A percentile compares a stretch with the other conserved stretches of the same genome.
These are phyloP conservation scores for Paxillus rubicundulus DNA, from an alignment of 768 basidiomycete species.

Conservation along the genomic window DNA sequence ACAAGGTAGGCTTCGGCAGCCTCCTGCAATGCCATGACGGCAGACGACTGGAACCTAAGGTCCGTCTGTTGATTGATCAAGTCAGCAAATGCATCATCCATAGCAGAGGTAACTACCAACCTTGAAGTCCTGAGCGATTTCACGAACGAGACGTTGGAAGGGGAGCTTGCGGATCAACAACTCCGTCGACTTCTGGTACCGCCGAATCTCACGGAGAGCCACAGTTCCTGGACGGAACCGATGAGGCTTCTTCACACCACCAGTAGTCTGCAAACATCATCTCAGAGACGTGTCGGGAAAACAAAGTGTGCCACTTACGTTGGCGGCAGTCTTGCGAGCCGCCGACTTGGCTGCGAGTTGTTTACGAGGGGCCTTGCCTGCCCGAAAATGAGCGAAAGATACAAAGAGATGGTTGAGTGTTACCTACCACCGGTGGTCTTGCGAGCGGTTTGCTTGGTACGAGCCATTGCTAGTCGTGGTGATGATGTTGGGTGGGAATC, in stretches of 20 bases:
- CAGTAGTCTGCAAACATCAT: slow-evolving; percentile 55
- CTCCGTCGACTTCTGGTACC: slow-evolving; percentile 88
- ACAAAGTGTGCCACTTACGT: too few relatives aligned
- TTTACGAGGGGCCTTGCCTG: slow-evolving; percentile 66
- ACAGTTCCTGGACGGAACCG: too few relatives aligned
- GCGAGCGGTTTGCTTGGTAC: slow-evolving; percentile 76
- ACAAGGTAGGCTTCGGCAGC: slow-evolving; percentile 77
- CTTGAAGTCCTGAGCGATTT: slow-evolving; percentile 92
- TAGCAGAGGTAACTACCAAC: slow-evolving; percentile 35
- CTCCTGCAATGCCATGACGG: slow-evolving; percentile 81
- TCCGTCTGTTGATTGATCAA: slow-evolving; percentile 46
- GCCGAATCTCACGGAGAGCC: slow-evolving; percentile 84
- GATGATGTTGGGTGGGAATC: background rate
- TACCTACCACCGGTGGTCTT: slow-evolving; percentile 63
- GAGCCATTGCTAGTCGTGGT: slow-evolving; percentile 48
- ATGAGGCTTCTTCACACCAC: too few relatives aligned
- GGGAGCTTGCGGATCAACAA: too few relatives aligned
- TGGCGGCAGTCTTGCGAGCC: slow-evolving; percentile 48
- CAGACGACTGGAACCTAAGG: slow-evolving; percentile 85
- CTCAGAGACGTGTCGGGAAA: too few relatives aligned
- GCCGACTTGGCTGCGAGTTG: slow-evolving; percentile 65
- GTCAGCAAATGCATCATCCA: background rate
- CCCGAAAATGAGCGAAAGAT: background rate
- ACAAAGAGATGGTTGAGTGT: background rate
- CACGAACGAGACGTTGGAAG: slow-evolving; percentile 87